These are phyloP conservation scores for Zygosaccharomyces bisporus DNA, from an alignment of 805 yeast genomes.

Conservation along the genomic window DNA sequence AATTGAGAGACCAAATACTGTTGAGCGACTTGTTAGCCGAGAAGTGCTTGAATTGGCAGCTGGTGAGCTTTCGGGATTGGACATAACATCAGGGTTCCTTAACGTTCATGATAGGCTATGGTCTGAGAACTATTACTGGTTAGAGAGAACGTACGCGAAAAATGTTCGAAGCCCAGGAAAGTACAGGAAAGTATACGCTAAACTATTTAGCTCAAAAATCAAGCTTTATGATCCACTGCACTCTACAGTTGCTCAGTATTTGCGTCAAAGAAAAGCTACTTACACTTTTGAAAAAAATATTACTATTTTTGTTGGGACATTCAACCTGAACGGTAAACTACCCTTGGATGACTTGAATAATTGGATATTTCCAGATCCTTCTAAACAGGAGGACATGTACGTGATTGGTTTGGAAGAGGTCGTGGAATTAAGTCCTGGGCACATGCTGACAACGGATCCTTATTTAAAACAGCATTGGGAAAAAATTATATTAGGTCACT, in stretches of 20 bases:
- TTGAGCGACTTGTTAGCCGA: conserved; percentile 64
- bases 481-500: conserved; percentile 46
- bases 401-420: conserved; percentile 88
- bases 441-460: conserved; percentile 75
- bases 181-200: conserved; percentile 29
- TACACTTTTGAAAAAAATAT: conserved; percentile 62
- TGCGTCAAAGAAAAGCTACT: conserved; percentile 45
- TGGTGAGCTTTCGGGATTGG: conserved; percentile 41
- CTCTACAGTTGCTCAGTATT: conserved; percentile 70
- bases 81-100: conserved; percentile 46
- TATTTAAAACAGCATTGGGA: conserved; percentile 63
- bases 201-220: conserved; percentile 43
- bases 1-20: conserved; percentile 78
- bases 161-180: conserved; percentile 32
- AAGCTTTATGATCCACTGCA: conserved; percentile 83
- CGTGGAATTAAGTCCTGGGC: conserved; percentile 76
- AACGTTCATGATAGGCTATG: conserved; percentile 73
- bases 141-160: conserved; percentile 67
- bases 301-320: conserved; percentile 75
- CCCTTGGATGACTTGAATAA: conserved; percentile 54
- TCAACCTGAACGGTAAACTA: conserved; percentile 74
- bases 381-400: conserved; percentile 52
- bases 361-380: conserved; percentile 72
- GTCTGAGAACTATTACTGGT: conserved; percentile 90
- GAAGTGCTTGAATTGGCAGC: conserved; percentile 51